Base-by-base conservation (phyloP, 805 yeast genomes). In the Metschnikowia aberdeeniae region DNA sequence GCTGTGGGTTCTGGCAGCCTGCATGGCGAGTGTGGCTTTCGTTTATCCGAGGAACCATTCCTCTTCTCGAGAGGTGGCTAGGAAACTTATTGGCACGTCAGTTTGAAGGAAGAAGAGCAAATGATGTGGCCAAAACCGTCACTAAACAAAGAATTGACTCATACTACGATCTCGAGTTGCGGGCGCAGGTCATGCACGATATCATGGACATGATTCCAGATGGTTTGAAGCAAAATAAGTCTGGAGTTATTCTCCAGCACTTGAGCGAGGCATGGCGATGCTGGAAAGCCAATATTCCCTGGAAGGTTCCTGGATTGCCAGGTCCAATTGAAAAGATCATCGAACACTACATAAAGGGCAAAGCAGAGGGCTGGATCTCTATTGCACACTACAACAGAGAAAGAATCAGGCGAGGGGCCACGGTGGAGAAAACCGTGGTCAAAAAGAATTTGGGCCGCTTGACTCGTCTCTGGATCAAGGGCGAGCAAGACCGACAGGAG, bases 1-100 rank as follows among this genome's bases (percentile, higher is more conserved):
- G 99, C 0, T 87, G 96, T 69, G 99, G 99, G 1, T 86, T 93
- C 63, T 93, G 99, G 99, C 98, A 93, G 60, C 99, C 99, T 0
- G 87, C 97, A 1, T 93, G 98, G 99, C 72, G 97, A 54, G 92
- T 90, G 1, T 93, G 99, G 99, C 70, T 93, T 1, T 86, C 82
- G 43, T 92, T 92, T 64, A 66, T 93, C 68, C 75, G 99, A 55
- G 99, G 99, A 14, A 83, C 83, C 13, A 84, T 89, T 20, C 99
- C 99, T 0, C 64, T 93, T 42, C 68, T 93, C 13, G 99, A 93
- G 64, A 73, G 97, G 62, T 93, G 99, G 99, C 70, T 93, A 27
- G 96, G 96, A 1, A 93, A 93, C 54, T 70, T 93, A 45, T 67
- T 93, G 33, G 84, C 95, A 2, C 78, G 99, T 51, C 99, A 90